Evolutionary conservation across 331 rosid species (phyloP).

Genomic region (Acacia concinna): DNA sequence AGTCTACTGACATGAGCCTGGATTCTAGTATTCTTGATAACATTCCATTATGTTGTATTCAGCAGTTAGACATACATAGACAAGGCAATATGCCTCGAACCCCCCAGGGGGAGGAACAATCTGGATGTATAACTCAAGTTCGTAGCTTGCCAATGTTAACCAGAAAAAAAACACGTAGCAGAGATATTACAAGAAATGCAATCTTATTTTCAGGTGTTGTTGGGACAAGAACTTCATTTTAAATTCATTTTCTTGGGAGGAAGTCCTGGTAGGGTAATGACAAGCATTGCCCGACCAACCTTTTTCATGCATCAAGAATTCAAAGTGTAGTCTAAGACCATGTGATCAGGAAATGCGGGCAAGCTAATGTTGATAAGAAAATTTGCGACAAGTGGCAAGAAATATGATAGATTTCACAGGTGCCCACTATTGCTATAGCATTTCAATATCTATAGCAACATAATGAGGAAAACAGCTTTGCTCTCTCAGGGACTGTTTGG

Average conservation of each 20-base stretch:
- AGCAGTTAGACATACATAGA: too few species aligned
- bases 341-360: neutral
- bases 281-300: constrained; percentile 27
- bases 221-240: neutral
- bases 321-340: constrained; percentile 6
- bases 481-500: too few species aligned
- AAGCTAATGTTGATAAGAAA: neutral
- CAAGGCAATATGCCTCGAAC: too few species aligned
- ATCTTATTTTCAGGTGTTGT: constrained; percentile 7
- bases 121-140: too few species aligned
- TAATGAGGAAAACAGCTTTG: neutral
- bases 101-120: too few species aligned
- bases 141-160: too few species aligned
- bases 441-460: constrained; percentile 10
- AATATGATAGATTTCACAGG: neutral
- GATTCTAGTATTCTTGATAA: too few species aligned
- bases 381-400: neutral
- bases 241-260: neutral
- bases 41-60: too few species aligned
- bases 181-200: neutral
- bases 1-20: too few species aligned
- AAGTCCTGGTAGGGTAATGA: neutral
- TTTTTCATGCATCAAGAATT: neutral
- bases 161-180: too few species aligned
- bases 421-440: constrained; percentile 13